A percentile compares a stretch with the other conserved stretches of the same genome.
These are phyloP conservation scores for Jimgerdemannia flammicorona DNA, from an alignment of 192 early-diverging fungal species.

Conservation along the genomic window DNA sequence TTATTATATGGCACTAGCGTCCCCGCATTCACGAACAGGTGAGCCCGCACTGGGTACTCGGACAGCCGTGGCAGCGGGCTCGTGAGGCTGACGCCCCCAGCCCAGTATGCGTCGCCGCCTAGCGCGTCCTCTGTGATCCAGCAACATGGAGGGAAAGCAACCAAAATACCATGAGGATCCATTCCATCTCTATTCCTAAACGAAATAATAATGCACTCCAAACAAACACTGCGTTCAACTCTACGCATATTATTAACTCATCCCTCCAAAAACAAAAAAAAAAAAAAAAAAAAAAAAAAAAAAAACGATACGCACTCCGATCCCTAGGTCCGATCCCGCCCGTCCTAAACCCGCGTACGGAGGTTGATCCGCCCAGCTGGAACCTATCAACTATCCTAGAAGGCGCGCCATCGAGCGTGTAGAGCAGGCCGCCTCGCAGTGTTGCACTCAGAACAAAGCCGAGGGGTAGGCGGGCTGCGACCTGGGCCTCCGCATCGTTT, in stretches of 20 bases:
- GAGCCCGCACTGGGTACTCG: slow-evolving; percentile 65
- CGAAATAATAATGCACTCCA: too few relatives aligned
- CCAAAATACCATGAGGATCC: too few relatives aligned
- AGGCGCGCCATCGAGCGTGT: slow-evolving; percentile 43
- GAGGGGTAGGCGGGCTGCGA: slow-evolving; percentile 43
- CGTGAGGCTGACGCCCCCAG: slow-evolving; percentile 74
- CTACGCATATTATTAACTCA: too few relatives aligned
- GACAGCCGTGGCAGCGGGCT: slow-evolving; percentile 75
- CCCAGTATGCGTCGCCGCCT: slow-evolving; percentile 86
- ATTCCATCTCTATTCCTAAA: too few relatives aligned
- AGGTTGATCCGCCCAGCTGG: slow-evolving; percentile 81
- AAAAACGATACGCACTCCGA: slow-evolving; percentile 7
- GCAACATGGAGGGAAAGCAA: too few relatives aligned
- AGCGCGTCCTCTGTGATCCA: slow-evolving; percentile 53
- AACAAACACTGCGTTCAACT: too few relatives aligned
- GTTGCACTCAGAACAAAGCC: slow-evolving; percentile 13
- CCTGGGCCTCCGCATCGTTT: slow-evolving; percentile 65
- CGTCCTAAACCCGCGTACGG: slow-evolving; percentile 84
- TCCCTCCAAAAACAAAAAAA: too few relatives aligned
- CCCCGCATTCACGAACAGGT: slow-evolving; percentile 89
- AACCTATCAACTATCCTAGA: slow-evolving; percentile 84
- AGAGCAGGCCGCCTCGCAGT: slow-evolving; percentile 64
- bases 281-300: too few relatives aligned
- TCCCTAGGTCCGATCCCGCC: slow-evolving; percentile 88
- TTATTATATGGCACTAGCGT: too few relatives aligned